phyloP scores from a whole-genome alignment of 768 basidiomycete genomes.

The Naganishia vishniacii region DNA sequence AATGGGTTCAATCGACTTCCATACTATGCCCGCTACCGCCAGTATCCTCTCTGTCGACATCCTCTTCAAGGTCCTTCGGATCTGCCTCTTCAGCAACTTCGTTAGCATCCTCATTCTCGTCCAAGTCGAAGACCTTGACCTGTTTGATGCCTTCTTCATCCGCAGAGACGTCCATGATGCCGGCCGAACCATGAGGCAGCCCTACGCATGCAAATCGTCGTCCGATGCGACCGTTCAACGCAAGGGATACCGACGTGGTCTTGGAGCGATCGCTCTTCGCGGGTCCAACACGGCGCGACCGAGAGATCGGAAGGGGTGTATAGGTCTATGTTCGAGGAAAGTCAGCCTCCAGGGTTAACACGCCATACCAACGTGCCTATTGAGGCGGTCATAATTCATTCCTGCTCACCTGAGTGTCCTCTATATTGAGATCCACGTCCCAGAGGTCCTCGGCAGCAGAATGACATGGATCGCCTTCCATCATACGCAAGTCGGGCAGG shows the following conservation, averaged over 20 bases:
- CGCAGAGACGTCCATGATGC: background rate
- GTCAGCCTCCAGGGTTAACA: too few species aligned
- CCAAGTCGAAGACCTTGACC: slow-evolving; percentile 7
- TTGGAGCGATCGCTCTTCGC: background rate
- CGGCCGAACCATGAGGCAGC: background rate
- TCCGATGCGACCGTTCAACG: slow-evolving; percentile 17
- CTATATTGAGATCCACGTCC: too few species aligned
- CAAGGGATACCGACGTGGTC: background rate
- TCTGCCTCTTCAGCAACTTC: background rate
- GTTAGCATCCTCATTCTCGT: slow-evolving; percentile 4
- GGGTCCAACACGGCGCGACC: slow-evolving; percentile 1
- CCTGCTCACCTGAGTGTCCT: too few species aligned
- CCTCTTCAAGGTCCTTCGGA: background rate
- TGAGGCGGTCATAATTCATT: too few species aligned
- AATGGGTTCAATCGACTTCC: slow-evolving; percentile 11
- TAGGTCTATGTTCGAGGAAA: background rate
- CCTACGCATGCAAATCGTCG: slow-evolving; percentile 20
- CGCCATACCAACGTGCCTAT: too few species aligned
- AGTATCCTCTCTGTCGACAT: background rate
- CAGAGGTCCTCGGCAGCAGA: too few species aligned
- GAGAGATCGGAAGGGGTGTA: background rate
- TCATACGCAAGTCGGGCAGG: background rate
- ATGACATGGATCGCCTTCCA: background rate
- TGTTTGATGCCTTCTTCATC: background rate
- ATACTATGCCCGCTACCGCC: background rate